These are phyloP conservation scores for Scheffersomyces illinoinensis DNA, from an alignment of 1,139 yeast genomes.

Conservation along the genomic window DNA sequence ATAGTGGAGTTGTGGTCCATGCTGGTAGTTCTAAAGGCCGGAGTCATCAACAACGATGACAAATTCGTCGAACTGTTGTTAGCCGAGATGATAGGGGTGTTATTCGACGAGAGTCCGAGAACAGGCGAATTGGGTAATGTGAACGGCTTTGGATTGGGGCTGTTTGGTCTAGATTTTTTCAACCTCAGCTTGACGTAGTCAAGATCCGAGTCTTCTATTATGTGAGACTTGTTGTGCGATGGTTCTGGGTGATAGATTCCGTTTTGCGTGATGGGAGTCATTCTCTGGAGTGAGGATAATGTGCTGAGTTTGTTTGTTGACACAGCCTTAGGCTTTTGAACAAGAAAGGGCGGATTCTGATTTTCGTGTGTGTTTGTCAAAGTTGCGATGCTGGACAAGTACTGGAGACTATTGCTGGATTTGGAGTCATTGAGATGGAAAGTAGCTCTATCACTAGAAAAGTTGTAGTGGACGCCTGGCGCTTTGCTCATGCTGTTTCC, in stretches of 20 bases:
- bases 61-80: constrained; percentile 49
- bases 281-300: constrained; percentile 51
- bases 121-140: constrained; percentile 64
- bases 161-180: constrained; percentile 74
- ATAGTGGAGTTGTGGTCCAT: constrained; percentile 3
- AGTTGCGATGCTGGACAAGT: constrained; percentile 17
- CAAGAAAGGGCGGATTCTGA: constrained; percentile 15
- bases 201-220: constrained; percentile 43
- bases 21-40: constrained; percentile 12
- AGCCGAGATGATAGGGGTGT: constrained; percentile 47
- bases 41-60: constrained; percentile 34
- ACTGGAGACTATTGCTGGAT: constrained; percentile 23
- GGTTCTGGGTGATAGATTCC: constrained; percentile 7
- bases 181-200: constrained; percentile 52
- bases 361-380: constrained; percentile 12
- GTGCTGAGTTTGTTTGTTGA: constrained; percentile 28
- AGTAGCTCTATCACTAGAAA: constrained; percentile 19
- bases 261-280: constrained; percentile 50
- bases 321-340: constrained; percentile 2
- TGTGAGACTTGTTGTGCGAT: constrained; percentile 22
- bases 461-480: constrained; percentile 7
- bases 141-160: constrained; percentile 44
- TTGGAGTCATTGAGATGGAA: constrained; percentile 7
- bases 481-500: constrained; percentile 6
- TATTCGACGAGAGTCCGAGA: constrained; percentile 40